These are phyloP conservation scores for Fusarium napiforme DNA, from an alignment of 2,329 filamentous ascomycete genomes.

Conservation along the genomic window DNA sequence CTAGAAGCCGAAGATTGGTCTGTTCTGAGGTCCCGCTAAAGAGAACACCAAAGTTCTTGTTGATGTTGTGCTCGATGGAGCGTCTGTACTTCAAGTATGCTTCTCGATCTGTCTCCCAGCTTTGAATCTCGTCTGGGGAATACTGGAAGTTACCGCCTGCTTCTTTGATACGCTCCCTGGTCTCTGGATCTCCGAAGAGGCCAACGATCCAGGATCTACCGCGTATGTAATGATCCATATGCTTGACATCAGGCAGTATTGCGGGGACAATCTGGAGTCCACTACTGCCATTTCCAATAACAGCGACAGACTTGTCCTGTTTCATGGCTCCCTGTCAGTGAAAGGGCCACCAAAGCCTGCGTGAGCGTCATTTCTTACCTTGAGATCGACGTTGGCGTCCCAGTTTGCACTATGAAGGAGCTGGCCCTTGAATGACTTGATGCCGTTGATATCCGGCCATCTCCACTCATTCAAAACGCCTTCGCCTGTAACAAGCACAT, in stretches of 20 bases:
- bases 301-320: constrained; percentile 5
- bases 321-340: rapidly evolving
- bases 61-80: constrained; percentile 9
- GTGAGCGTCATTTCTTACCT: not conserved
- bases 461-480: constrained; percentile 20
- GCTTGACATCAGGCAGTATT: not conserved
- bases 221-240: constrained; percentile 21
- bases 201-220: constrained; percentile 11
- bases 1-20: not conserved
- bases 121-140: not conserved
- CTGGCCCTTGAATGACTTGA: not conserved
- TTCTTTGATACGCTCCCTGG: constrained; percentile 1
- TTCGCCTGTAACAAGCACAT: constrained; percentile 7
- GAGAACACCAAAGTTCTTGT: constrained; percentile 11
- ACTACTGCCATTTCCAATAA: constrained; percentile 11
- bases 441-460: constrained; percentile 10
- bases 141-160: constrained; percentile 13
- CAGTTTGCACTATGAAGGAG: constrained; percentile 17
- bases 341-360: rapidly evolving
- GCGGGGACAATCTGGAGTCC: constrained; percentile 18
- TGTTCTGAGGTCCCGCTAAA: constrained; percentile 6
- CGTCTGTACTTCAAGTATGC: constrained; percentile 8
- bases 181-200: constrained; percentile 5
- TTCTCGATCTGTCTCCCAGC: constrained; percentile 10
- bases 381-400: not conserved